Evolutionary conservation across 345 rosid genomes (phyloP), one percentile per base, ranked within the genome.

Genomic region (Bruguiera parviflora): DNA sequence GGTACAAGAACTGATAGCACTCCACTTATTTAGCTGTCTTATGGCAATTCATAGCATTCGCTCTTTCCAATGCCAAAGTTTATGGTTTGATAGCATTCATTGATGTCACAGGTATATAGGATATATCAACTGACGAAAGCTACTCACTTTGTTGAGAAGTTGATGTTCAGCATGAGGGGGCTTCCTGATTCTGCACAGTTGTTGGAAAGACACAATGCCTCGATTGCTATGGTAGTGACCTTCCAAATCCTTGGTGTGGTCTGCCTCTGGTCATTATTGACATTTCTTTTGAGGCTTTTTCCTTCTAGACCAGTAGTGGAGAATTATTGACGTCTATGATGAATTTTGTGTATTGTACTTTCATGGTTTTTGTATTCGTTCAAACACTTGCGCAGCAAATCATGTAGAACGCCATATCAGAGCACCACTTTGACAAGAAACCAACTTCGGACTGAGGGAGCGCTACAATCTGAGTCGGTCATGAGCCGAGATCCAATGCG

Each of bases 221-320:
- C 88, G 7, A 73, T 88, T 72, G 84, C 87, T 63, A 80, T 88
- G 88, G 77, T 89, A 5, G 88, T 81, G 68, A 81, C 83, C 53
- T 81, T 93, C 79, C 96, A 88, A 72, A 46, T 84, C 65, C 83
- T 89, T 60, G 96, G 89, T n/a, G 76, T 93, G 65, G 20, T 85
- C 63, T 89, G 96, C 84, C 94, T 93, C 28, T 93, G 97, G 98
- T 88, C 94, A 33, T 71, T 88, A 56, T 51, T 88, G 65, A 86
- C 98, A 25, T 88, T 90, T 67, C 91, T 90, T 59, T 66, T 81
- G 79, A 85, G 97, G 75, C 89, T 91, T 24, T 91, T 89, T 57
- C 97, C 96, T 72, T 88, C 94, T 13, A 86, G 92, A 81, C 94
- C 91, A 39, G 96, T 85, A 28, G 77, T 88, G n/a, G 90, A 89